Percentiles rank a stretch among this genome's conserved stretches.
These are phyloP conservation scores for Coniella vitis DNA, from an alignment of 2,329 filamentous ascomycete genomes.

Conservation along the genomic window DNA sequence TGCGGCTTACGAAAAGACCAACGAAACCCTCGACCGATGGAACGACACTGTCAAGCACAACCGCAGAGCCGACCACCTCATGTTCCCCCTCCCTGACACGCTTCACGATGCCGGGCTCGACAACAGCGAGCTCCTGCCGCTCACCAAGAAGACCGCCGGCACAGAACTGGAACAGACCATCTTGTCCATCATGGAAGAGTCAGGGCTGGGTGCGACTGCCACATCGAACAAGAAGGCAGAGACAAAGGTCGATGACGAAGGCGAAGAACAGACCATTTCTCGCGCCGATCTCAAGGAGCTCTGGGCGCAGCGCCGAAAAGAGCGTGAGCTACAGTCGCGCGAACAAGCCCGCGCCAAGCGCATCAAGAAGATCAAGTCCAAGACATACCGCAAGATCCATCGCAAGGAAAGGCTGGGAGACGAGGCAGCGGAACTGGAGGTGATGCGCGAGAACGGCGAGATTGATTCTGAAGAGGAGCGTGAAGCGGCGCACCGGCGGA, in stretches of 20 bases:
- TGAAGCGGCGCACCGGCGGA: constrained; percentile 60
- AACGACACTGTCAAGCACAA: constrained; percentile 93
- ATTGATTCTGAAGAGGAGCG: constrained; percentile 60
- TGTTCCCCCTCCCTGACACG: constrained; percentile 76
- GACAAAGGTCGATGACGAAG: constrained; percentile 55
- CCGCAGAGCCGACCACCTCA: constrained; percentile 80
- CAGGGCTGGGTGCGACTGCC: constrained; percentile 55
- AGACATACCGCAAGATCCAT: constrained; percentile 87
- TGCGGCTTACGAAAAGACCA: constrained; percentile 83
- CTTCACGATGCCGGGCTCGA: constrained; percentile 54
- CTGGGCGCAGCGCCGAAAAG: constrained; percentile 66
- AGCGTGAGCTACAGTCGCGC: constrained; percentile 78
- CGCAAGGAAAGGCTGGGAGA: constrained; percentile 61
- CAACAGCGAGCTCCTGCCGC: constrained; percentile 57
- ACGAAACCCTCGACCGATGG: constrained; percentile 86
- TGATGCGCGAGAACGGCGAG: constrained; percentile 46
- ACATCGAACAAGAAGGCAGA: constrained; percentile 51
- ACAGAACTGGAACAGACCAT: constrained; percentile 84
- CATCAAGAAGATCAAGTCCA: constrained; percentile 99
- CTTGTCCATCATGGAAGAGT: constrained; percentile 82
- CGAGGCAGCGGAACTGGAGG: constrained; percentile 45
- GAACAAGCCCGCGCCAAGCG: constrained; percentile 85
- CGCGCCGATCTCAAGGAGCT: constrained; percentile 63
- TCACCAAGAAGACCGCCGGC: constrained; percentile 56
- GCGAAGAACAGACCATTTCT: constrained; percentile 64